Conservation (phyloP, 192 early-diverging fungal genomes). For the Rhizophagus sp. region DNA sequence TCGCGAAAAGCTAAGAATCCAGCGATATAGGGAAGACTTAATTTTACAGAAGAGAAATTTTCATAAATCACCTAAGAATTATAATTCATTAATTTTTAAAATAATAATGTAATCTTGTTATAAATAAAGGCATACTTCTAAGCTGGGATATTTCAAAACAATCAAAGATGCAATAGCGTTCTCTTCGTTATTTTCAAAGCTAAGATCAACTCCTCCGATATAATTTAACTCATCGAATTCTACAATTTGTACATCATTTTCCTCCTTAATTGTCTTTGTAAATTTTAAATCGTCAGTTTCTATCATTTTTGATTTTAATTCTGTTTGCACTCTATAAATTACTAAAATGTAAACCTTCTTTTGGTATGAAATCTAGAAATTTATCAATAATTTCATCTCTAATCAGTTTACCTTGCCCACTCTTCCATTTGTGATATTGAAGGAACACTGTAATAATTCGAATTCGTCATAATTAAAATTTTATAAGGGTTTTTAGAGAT, state of each 20-base stretch:
- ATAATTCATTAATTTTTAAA: background rate
- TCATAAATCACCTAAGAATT: conserved; percentile 60
- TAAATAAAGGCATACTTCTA: conserved; percentile 44
- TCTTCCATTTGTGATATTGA: conserved; percentile 8
- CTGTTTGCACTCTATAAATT: conserved; percentile 13
- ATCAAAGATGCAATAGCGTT: conserved; percentile 74
- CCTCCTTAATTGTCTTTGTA: background rate
- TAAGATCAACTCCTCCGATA: conserved; percentile 78
- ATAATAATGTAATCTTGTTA: background rate
- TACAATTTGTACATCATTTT: background rate
- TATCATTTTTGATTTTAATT: conserved; percentile 25
- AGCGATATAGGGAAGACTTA: conserved; percentile 81
- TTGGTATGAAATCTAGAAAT: background rate
- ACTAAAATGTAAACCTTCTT: background rate
- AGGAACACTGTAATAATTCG: background rate
- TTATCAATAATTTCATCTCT: background rate
- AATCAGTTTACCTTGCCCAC: conserved; percentile 6
- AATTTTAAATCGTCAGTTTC: conserved; percentile 20
- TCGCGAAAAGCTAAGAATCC: conserved; percentile 95
- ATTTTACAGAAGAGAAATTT: conserved; percentile 52
- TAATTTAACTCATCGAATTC: conserved; percentile 42
- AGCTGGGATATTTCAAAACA: conserved; percentile 67
- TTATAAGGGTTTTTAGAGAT: too few relatives aligned
- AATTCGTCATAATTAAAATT: background rate
- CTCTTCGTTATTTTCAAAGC: conserved; percentile 52